These are phyloP conservation scores for Fraxinus anomala DNA, from an alignment of 257 asterid genomes.

Conservation along the genomic window DNA sequence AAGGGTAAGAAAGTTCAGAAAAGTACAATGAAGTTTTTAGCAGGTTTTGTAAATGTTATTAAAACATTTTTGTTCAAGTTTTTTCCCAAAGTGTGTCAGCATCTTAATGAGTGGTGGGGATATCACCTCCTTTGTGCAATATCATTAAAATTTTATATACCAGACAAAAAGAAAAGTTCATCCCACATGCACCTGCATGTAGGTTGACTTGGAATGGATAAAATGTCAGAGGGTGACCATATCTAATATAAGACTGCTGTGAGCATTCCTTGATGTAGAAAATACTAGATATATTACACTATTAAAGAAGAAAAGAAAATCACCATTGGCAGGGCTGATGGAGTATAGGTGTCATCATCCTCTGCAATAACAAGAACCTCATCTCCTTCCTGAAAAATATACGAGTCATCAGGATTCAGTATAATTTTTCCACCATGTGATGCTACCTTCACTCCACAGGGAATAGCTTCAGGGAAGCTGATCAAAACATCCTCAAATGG, in stretches of 20 bases:
- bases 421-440: conserved; percentile 78
- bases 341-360: conserved; percentile 86
- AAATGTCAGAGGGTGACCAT: not conserved
- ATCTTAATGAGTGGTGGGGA: conserved; percentile 18
- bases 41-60: not conserved
- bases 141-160: not conserved
- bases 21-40: not conserved
- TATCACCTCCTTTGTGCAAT: conserved; percentile 10
- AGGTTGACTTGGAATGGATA: conserved; percentile 17
- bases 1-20: not conserved
- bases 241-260: conserved; percentile 3
- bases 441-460: conserved; percentile 89
- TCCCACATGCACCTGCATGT: not conserved
- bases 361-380: conserved; percentile 92
- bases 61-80: not conserved
- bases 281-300: conserved; percentile 7
- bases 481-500: conserved; percentile 82
- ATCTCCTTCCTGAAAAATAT: conserved; percentile 82
- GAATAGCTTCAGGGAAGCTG: conserved; percentile 88
- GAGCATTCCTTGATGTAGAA: conserved; percentile 21
- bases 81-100: not conserved
- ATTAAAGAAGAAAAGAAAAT: conserved; percentile 43
- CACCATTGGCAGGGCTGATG: conserved; percentile 76
- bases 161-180: not conserved
- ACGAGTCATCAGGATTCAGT: conserved; percentile 81